Percentiles rank a stretch among this genome's conserved stretches.
These are phyloP conservation scores for Sicyos baderoa DNA, from an alignment of 306 rosid species.

Conservation along the genomic window DNA sequence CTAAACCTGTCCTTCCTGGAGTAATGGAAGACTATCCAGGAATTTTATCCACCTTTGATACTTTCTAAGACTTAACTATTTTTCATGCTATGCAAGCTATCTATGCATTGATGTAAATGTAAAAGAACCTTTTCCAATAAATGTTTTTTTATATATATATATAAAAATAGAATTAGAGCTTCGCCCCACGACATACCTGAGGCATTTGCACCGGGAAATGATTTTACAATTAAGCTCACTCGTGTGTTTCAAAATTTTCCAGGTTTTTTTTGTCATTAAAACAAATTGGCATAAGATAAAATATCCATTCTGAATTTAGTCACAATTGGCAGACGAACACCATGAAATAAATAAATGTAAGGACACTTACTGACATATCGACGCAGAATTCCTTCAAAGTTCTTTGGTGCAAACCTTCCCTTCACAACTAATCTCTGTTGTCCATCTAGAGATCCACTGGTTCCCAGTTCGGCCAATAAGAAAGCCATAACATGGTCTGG, in stretches of 20 bases:
- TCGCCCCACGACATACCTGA: no score
- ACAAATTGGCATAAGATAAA: not conserved
- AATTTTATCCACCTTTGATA: not conserved
- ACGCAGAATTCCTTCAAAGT: constrained; percentile 85
- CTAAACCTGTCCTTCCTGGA: not conserved
- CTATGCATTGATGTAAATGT: not conserved
- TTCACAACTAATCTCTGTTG: constrained; percentile 91
- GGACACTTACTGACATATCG: constrained; percentile 78
- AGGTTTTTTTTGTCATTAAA: no score
- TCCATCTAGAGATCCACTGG: constrained; percentile 94
- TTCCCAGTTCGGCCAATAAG: constrained; percentile 89
- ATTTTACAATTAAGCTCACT: no score
- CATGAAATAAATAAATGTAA: constrained; percentile 3
- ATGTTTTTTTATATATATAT: no score
- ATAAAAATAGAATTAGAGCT: no score
- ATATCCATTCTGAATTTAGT: constrained; percentile 1
- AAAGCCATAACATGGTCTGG: constrained; percentile 95
- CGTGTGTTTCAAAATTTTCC: no score
- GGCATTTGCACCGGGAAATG: no score
- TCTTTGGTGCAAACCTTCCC: constrained; percentile 96
- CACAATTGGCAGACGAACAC: not conserved
- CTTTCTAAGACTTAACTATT: not conserved
- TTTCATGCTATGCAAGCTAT: not conserved
- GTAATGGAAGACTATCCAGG: not conserved
- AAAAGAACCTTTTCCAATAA: not conserved